Percentiles rank a stretch among this genome's conserved stretches.
These are phyloP conservation scores for Suillus weaverae DNA, from an alignment of 768 basidiomycete species.

Conservation along the genomic window DNA sequence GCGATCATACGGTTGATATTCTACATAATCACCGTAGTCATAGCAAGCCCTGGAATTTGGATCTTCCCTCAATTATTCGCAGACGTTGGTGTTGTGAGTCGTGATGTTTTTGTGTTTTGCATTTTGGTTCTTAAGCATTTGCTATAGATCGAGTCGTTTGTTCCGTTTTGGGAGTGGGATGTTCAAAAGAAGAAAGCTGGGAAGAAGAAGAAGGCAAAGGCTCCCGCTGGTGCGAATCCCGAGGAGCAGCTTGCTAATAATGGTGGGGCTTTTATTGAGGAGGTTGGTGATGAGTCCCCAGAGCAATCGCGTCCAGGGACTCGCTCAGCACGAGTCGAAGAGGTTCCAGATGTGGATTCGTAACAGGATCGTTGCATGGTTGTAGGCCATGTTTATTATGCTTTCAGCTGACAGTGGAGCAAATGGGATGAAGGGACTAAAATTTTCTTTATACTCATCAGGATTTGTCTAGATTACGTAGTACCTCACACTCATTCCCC, in stretches of 20 bases:
- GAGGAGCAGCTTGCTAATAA: conserved; percentile 43
- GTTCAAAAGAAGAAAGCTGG: conserved; percentile 67
- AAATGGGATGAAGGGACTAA: neutral
- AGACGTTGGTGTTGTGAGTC: conserved; percentile 95
- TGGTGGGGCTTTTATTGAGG: conserved; percentile 40
- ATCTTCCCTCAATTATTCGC: conserved; percentile 98
- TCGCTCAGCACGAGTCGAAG: conserved; percentile 44
- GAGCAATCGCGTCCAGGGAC: conserved; percentile 35
- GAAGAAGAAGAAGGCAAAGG: conserved; percentile 63
- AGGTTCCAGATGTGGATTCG: conserved; percentile 44
- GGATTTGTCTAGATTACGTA: neutral
- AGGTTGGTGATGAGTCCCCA: conserved; percentile 34
- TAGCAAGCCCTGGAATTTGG: conserved; percentile 92
- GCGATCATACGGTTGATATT: conserved; percentile 91
- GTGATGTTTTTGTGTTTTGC: neutral
- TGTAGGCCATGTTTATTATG: neutral
- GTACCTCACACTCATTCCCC: neutral
- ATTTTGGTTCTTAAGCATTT: neutral
- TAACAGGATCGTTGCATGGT: conserved; percentile 10
- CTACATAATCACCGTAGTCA: conserved; percentile 89
- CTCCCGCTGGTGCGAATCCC: conserved; percentile 23
- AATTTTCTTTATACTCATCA: neutral
- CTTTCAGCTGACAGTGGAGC: neutral
- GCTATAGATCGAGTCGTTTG: conserved; percentile 91
- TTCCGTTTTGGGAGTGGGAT: conserved; percentile 98